Percentiles rank a stretch among this genome's conserved stretches.
Evolutionary conservation across 345 rosid genomes (phyloP).

Genomic region (Citrus hindsii): DNA sequence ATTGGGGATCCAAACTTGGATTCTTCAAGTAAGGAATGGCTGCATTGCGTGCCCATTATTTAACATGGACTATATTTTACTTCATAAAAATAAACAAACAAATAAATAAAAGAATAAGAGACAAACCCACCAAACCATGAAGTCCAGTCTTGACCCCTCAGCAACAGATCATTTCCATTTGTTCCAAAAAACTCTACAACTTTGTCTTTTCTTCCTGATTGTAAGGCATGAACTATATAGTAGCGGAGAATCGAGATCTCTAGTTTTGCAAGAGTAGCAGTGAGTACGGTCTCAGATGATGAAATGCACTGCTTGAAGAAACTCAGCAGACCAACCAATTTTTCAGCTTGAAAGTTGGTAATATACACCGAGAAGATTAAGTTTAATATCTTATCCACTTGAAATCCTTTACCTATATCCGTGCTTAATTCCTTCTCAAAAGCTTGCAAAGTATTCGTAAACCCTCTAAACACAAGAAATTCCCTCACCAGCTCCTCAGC

Average conservation of each 20-base stretch:
- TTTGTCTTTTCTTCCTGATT: conserved; percentile 47
- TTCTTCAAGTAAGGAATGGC: conserved; percentile 62
- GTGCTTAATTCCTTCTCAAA: conserved; percentile 53
- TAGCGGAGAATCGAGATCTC: conserved; percentile 48
- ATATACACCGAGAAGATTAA: conserved; percentile 54
- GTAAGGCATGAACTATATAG: conserved; percentile 46
- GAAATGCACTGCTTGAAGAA: conserved; percentile 58
- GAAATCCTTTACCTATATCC: conserved; percentile 63
- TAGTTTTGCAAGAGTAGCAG: conserved; percentile 42
- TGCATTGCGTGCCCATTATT: conserved; percentile 20
- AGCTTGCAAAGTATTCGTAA: conserved; percentile 54
- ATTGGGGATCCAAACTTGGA: conserved; percentile 60
- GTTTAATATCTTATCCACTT: conserved; percentile 52
- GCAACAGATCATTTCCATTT: conserved; percentile 52
- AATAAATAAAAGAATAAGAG: not conserved
- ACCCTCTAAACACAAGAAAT: conserved; percentile 66
- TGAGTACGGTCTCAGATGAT: conserved; percentile 28
- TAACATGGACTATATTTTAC: not conserved
- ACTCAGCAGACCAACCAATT: conserved; percentile 38
- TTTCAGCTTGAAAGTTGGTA: conserved; percentile 55
- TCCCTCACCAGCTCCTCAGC: conserved; percentile 72
- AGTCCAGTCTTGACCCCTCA: conserved; percentile 47
- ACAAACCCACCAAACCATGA: conserved; percentile 62
- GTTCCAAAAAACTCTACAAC: conserved; percentile 51
- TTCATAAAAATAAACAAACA: not conserved